Evolutionary conservation across 495 filamentous ascomycete species (phyloP).

Genomic region (Aspergillus conjunctus): DNA sequence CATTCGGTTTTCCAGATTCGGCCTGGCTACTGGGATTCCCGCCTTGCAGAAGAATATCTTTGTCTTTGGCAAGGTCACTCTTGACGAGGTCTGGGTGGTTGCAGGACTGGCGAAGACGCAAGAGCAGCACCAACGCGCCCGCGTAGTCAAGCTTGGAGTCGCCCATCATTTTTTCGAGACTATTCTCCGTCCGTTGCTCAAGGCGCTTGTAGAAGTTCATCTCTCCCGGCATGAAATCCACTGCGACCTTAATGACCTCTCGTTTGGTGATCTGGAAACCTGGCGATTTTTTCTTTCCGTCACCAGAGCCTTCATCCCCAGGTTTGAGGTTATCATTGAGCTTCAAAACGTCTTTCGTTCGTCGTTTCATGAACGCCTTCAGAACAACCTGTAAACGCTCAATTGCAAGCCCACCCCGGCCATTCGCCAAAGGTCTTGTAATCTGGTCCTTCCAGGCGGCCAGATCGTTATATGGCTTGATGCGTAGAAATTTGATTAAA

Average conservation of each 20-base stretch:
- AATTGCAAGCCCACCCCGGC: conserved; percentile 86
- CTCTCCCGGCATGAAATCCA: conserved; percentile 79
- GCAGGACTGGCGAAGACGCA: conserved; percentile 88
- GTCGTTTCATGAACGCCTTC: conserved; percentile 94
- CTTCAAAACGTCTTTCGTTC: conserved; percentile 93
- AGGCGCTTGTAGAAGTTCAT: conserved; percentile 81
- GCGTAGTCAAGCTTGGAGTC: conserved; percentile 73
- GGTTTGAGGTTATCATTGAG: conserved; percentile 74
- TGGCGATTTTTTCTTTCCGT: conserved; percentile 51
- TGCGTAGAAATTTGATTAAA: conserved; percentile 88
- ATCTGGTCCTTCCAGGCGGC: conserved; percentile 87
- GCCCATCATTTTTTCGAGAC: conserved; percentile 85
- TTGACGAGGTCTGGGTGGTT: conserved; percentile 90
- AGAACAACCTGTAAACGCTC: conserved; percentile 78
- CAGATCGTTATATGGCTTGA: conserved; percentile 84
- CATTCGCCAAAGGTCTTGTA: conserved; percentile 78
- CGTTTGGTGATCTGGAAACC: conserved; percentile 86
- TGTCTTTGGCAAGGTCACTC: conserved; percentile 80
- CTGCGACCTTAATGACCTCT: conserved; percentile 78
- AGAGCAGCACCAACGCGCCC: conserved; percentile 80
- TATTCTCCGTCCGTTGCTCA: conserved; percentile 79
- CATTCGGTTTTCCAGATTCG: conserved; percentile 54
- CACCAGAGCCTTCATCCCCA: conserved; percentile 53
- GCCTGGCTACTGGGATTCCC: conserved; percentile 45
- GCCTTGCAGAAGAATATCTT: conserved; percentile 74